Conservation (phyloP, 2,329 filamentous ascomycete genomes). For the Ceratocystis variospora region DNA sequence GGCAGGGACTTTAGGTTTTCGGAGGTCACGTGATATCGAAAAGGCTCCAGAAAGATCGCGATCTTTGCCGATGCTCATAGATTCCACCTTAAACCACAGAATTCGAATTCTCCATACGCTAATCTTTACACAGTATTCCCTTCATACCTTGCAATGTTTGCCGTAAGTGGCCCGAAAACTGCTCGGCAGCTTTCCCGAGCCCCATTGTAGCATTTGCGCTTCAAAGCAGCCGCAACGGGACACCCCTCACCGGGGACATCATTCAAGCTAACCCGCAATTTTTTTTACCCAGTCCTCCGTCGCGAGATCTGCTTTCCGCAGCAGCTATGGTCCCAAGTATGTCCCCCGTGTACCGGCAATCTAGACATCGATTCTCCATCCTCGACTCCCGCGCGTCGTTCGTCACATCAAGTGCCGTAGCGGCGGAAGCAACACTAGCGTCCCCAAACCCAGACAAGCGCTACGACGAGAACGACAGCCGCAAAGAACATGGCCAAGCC, state of each 20-base stretch:
- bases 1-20: neutral
- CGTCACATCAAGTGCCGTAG: too few species aligned
- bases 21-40: conserved; percentile 13
- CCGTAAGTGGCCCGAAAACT: conserved; percentile 12
- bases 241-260: neutral
- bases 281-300: conserved; percentile 11
- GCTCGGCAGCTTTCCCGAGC: neutral
- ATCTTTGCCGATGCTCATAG: conserved; percentile 16
- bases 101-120: neutral
- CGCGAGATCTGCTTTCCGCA: conserved; percentile 36
- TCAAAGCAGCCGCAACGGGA: neutral
- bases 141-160: conserved; percentile 17
- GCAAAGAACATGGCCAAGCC: too few species aligned
- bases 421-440: too few species aligned
- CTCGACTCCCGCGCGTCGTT: neutral
- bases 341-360: conserved; percentile 17
- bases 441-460: too few species aligned
- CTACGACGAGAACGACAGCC: too few species aligned
- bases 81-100: conserved; percentile 10
- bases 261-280: neutral
- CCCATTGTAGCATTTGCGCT: neutral
- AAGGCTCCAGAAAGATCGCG: conserved; percentile 14
- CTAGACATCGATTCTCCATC: neutral
- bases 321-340: conserved; percentile 54
- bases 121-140: conserved; percentile 5